A percentile compares a stretch with the other conserved stretches of the same genome.
Evolutionary conservation across 2,329 filamentous ascomycete species (phyloP).

Genomic region (Fusarium veterinarium): DNA sequence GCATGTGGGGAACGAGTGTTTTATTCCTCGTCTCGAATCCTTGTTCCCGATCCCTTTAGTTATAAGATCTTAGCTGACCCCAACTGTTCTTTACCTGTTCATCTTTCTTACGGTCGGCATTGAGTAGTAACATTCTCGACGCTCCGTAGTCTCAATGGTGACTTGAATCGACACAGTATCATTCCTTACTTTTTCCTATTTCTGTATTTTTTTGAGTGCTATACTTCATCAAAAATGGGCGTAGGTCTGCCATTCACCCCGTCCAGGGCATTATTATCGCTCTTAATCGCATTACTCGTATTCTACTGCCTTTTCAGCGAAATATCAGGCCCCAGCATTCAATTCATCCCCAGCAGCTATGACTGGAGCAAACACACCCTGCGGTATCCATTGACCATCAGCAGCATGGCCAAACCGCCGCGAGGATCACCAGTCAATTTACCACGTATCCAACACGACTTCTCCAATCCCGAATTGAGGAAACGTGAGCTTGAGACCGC

Average conservation of each 20-base stretch:
- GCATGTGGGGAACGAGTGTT: constrained; percentile 24
- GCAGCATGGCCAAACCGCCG: constrained; percentile 22
- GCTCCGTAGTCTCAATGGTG: constrained; percentile 18
- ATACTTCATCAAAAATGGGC: constrained; percentile 25
- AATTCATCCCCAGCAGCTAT: constrained; percentile 39
- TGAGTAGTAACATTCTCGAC: not conserved
- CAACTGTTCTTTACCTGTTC: not conserved
- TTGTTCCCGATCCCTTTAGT: constrained; percentile 8
- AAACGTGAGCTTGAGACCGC: constrained; percentile 17
- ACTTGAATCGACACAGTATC: constrained; percentile 10
- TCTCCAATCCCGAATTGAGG: constrained; percentile 22
- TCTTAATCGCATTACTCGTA: constrained; percentile 29
- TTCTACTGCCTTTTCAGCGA: constrained; percentile 31
- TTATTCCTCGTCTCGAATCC: constrained; percentile 27
- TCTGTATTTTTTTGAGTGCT: not conserved
- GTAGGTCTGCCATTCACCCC: constrained; percentile 38
- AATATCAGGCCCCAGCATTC: constrained; percentile 17
- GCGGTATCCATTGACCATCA: constrained; percentile 16
- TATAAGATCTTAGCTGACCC: constrained; percentile 28
- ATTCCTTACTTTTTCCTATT: constrained; percentile 6
- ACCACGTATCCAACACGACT: constrained; percentile 40
- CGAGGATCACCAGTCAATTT: constrained; percentile 21
- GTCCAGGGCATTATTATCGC: constrained; percentile 27
- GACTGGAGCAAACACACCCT: constrained; percentile 35
- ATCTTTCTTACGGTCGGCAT: not conserved